A percentile compares a stretch with the other conserved stretches of the same genome.
These are phyloP conservation scores for Anthracocystis panici-leucophaei DNA, from an alignment of 1,284 basidiomycete species.

Conservation along the genomic window DNA sequence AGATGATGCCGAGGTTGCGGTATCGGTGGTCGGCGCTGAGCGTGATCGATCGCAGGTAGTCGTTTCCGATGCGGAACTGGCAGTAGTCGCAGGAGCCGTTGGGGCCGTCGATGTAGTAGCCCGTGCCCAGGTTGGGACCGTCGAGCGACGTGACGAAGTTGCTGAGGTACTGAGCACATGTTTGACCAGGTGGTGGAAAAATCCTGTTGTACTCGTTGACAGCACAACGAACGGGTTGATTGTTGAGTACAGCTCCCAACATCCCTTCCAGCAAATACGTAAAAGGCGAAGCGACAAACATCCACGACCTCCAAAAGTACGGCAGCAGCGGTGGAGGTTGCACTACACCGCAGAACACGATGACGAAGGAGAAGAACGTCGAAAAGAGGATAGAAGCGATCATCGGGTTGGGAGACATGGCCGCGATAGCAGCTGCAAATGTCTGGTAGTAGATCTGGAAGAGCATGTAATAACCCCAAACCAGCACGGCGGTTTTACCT, in stretches of 20 bases:
- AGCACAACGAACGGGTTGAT: constrained; percentile 70
- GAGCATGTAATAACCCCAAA: constrained; percentile 58
- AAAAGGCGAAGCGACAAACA: constrained; percentile 79
- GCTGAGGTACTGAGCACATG: constrained; percentile 71
- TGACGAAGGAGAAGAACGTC: constrained; percentile 76
- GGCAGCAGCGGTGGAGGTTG: constrained; percentile 61
- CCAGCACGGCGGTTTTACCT: constrained; percentile 42
- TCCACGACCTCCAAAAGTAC: constrained; percentile 49
- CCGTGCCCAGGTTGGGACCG: constrained; percentile 34
- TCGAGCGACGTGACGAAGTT: constrained; percentile 62
- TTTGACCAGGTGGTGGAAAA: constrained; percentile 69
- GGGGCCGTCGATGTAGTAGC: constrained; percentile 46
- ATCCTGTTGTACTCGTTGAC: constrained; percentile 70
- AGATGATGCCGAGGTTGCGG: constrained; percentile 72
- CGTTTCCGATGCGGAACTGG: constrained; percentile 74
- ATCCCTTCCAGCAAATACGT: constrained; percentile 73
- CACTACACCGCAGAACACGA: constrained; percentile 75
- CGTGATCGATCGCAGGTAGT: constrained; percentile 68
- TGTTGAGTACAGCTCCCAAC: constrained; percentile 68
- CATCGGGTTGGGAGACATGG: constrained; percentile 77
- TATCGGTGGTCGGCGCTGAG: constrained; percentile 40
- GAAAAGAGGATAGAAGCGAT: constrained; percentile 78
- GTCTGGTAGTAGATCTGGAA: constrained; percentile 74
- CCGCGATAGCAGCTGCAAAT: constrained; percentile 76
- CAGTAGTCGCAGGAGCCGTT: constrained; percentile 72